Conservation (phyloP, 306 rosid genomes). For the Sphenostylis stenocarpa region DNA sequence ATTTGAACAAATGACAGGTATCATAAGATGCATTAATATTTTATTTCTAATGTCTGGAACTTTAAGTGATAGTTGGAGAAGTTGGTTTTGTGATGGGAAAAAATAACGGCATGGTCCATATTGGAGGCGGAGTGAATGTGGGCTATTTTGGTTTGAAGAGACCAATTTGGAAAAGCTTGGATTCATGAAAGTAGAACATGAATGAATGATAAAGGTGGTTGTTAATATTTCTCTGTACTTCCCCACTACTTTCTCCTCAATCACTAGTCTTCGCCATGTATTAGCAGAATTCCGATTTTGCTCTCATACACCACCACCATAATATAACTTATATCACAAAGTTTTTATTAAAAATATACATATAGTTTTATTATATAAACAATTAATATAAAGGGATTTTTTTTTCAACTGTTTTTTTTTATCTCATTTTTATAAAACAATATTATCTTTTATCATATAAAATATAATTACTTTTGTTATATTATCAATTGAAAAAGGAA, state of each 20-base stretch:
- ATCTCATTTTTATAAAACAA: too few species aligned
- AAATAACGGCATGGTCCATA: not conserved
- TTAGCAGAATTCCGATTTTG: too few species aligned
- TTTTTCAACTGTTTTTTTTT: too few species aligned
- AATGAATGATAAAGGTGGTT: not conserved
- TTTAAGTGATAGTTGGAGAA: not conserved
- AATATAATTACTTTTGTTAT: too few species aligned
- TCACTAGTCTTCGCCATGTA: too few species aligned
- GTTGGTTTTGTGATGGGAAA: not conserved
- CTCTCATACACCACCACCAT: too few species aligned
- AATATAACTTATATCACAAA: too few species aligned
- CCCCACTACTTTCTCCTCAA: not conserved
- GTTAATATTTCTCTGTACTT: not conserved
- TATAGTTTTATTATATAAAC: too few species aligned
- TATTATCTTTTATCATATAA: too few species aligned
- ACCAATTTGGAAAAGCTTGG: not conserved
- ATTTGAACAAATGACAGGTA: not conserved
- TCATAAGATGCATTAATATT: not conserved
- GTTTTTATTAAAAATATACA: too few species aligned
- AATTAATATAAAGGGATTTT: too few species aligned
- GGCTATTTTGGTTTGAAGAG: not conserved
- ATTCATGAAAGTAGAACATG: not conserved
- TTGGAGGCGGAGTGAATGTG: slow-evolving; percentile 5
- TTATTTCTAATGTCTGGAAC: not conserved
- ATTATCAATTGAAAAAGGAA: too few species aligned